These are phyloP conservation scores for Linnemannia zychae DNA, from an alignment of 192 early-diverging fungal species.

Conservation along the genomic window DNA sequence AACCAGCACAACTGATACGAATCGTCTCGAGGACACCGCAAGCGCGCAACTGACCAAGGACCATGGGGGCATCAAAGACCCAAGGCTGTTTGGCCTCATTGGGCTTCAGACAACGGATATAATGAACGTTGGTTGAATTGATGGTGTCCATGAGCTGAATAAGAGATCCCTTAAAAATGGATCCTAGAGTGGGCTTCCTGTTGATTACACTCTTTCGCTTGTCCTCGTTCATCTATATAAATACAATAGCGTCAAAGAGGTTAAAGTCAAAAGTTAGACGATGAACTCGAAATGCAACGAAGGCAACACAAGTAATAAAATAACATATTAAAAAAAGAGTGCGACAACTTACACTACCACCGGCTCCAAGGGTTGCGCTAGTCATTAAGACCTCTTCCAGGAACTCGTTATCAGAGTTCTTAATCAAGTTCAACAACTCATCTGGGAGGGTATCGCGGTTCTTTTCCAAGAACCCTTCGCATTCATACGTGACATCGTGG, in stretches of 20 bases:
- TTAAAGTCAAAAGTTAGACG: not conserved
- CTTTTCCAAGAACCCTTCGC: constrained; percentile 97
- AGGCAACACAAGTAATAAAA: not conserved
- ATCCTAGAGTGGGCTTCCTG: constrained; percentile 94
- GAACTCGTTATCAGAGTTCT: constrained; percentile 83
- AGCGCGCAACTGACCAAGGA: constrained; percentile 93
- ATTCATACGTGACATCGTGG: constrained; percentile 92
- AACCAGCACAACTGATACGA: constrained; percentile 97
- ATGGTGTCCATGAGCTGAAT: constrained; percentile 97
- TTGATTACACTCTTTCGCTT: constrained; percentile 67
- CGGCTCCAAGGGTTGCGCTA: constrained; percentile 65
- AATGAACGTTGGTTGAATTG: constrained; percentile 91
- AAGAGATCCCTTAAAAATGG: constrained; percentile 95
- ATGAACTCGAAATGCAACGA: not conserved
- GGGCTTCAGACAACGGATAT: constrained; percentile 99
- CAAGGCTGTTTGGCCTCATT: constrained; percentile 95
- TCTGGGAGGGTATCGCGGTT: constrained; percentile 98
- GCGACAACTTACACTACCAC: constrained; percentile 53
- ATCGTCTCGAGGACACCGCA: constrained; percentile 99
- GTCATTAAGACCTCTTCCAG: constrained; percentile 82
- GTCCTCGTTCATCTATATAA: constrained; percentile 41
- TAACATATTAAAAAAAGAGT: not conserved
- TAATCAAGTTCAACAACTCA: constrained; percentile 86
- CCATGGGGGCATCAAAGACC: constrained; percentile 95
- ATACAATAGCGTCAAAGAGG: not conserved